phyloP scores from a whole-genome alignment of 768 basidiomycete genomes.

The Mycena metata region DNA sequence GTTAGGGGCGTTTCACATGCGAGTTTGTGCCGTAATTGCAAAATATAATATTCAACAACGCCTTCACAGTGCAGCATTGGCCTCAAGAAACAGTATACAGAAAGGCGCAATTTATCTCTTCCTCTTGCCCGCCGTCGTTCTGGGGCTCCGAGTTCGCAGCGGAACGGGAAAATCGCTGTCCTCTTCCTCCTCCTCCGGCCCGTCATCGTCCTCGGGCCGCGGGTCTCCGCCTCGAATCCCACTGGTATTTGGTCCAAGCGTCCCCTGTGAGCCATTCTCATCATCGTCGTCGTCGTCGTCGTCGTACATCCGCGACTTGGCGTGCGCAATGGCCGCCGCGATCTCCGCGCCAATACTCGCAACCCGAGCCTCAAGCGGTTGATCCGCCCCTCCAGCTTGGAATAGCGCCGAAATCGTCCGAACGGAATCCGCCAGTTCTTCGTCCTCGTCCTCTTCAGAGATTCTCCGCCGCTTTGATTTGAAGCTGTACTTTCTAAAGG shows the following conservation, averaged over 20 bases:
- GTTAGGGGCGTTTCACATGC: too few species aligned
- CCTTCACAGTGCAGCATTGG: neutral
- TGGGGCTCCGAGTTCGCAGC: slow-evolving; percentile 64
- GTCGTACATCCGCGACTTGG: slow-evolving; percentile 71
- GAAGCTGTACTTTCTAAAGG: slow-evolving; percentile 78
- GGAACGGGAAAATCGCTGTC: slow-evolving; percentile 82
- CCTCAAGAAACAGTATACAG: slow-evolving; percentile 6
- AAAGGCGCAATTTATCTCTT: slow-evolving; percentile 63
- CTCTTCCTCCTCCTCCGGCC: slow-evolving; percentile 72
- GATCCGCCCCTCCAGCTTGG: slow-evolving; percentile 61
- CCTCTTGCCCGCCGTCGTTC: slow-evolving; percentile 74
- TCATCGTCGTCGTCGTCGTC: slow-evolving; percentile 68
- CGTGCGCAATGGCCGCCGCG: slow-evolving; percentile 84
- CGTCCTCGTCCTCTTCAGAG: slow-evolving; percentile 66
- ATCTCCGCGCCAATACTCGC: slow-evolving; percentile 87
- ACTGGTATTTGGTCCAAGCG: slow-evolving; percentile 46
- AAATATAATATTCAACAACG: too few species aligned
- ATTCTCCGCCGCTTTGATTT: slow-evolving; percentile 78
- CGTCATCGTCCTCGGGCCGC: slow-evolving; percentile 57
- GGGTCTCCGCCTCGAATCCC: slow-evolving; percentile 66
- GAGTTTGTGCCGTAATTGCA: too few species aligned
- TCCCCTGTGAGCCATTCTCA: slow-evolving; percentile 62
- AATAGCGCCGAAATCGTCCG: slow-evolving; percentile 82
- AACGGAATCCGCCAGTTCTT: slow-evolving; percentile 79
- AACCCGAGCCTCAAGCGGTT: slow-evolving; percentile 72